Evolutionary conservation across 1,284 basidiomycete genomes (phyloP), one percentile per base, ranked within the genome.

Genomic region (Coniferiporia weirii): DNA sequence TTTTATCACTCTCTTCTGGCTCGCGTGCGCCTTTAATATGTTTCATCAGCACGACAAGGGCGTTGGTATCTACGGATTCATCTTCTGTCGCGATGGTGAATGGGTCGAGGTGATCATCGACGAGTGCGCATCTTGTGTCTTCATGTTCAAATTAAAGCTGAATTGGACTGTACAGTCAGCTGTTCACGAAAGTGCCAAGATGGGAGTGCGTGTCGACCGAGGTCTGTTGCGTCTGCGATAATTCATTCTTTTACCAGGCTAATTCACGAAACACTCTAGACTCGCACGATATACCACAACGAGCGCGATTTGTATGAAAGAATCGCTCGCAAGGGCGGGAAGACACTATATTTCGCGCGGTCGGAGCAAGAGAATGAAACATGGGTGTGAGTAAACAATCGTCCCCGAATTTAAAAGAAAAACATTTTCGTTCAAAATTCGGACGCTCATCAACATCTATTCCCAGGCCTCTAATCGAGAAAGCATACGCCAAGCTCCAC

Each of bases 401-500:
- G 38, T 54, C n/a, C 7, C 7, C 43, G 43, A n/a, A 22, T 17
- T n/a, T n/a, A 15, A 9, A 3, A 9, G 22, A 15, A 17, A 9
- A 40, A 34, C 17, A 27, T 8, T 13, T 47, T 32, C 40, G 44
- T 13, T 46, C 27, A 5, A 27, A 27, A 27, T 15, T 20, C 34
- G 27, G 5, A 2, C 35, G 35, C 22, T 27, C 17, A 47, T 9
- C 10, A 47, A 27, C 17, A 35, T 40, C 20, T 52, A 50, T 49
- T 32, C 27, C 13, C 46, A 66, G 65, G 13, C 78, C 80, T 1
- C 67, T 82, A 12, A 73, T 81, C 17, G 81, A 82, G 65, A 82
- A 83, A 65, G 81, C 81, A 2, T 83, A 76, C 62, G 81, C 81
- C 0, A 81, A 81, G 64, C 64, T 81, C 2, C 77, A 80, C 64